A percentile compares a stretch with the other conserved stretches of the same genome.
Conservation (phyloP, 805 yeast genomes). For the Vanderwaltozyma polyspora region DNA sequence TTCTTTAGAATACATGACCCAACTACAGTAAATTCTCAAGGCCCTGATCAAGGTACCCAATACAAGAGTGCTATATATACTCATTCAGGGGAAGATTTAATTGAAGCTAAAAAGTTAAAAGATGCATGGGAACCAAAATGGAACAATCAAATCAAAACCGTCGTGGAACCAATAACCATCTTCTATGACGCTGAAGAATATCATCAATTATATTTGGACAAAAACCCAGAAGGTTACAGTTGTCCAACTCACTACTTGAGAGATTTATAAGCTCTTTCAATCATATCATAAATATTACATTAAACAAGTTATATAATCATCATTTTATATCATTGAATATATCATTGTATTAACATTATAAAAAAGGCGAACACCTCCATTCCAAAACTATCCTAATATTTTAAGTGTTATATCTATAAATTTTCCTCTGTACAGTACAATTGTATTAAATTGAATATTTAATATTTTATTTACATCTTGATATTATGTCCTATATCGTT, state of each 20-base stretch:
- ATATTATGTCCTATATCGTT: not conserved
- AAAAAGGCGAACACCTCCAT: no score
- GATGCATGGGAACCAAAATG: conserved; percentile 57
- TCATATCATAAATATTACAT: not conserved
- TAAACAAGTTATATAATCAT: no score
- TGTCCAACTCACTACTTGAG: conserved; percentile 85
- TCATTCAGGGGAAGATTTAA: conserved; percentile 37
- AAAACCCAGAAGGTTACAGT: conserved; percentile 78
- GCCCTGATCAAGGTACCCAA: conserved; percentile 82
- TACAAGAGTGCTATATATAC: conserved; percentile 77
- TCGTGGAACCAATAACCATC: conserved; percentile 50
- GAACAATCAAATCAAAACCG: conserved; percentile 58
- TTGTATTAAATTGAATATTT: no score
- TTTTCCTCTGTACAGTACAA: no score
- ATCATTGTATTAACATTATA: no score
- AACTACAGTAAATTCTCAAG: conserved; percentile 71
- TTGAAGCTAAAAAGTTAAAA: conserved; percentile 35
- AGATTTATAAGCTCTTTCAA: conserved; percentile 14
- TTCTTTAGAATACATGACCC: conserved; percentile 94
- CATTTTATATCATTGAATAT: no score
- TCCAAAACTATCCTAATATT: no score
- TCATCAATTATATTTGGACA: conserved; percentile 72
- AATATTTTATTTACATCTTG: not conserved
- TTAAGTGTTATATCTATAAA: no score
- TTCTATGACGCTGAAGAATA: conserved; percentile 95